Base-by-base conservation (phyloP, 495 filamentous ascomycete genomes). In the Hypoxylon subgilvum region DNA sequence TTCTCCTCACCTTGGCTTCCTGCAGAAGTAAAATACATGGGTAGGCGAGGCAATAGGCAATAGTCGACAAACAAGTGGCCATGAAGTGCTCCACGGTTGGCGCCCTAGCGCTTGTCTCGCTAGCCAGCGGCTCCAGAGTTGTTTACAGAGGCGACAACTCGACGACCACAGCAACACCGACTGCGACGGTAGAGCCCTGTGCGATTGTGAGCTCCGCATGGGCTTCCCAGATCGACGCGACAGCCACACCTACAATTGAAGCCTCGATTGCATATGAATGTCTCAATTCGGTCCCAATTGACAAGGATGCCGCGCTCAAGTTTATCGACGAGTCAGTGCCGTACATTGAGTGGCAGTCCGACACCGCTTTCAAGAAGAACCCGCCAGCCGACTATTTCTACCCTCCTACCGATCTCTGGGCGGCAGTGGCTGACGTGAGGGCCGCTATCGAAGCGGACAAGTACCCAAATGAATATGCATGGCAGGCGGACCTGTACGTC, bases 311-410 rank as follows among this genome's bases (percentile, higher is more conserved):
- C 25, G 74, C 75, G 8, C 41, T 76, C n/a, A 51, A 63, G 17
- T 69, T 76, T 50, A 67, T 79, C 21, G 69, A 75, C 35, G 65
- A 77, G 31, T 60, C 77, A 30, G 59, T 56, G 25, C 72, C 72
- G 1, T 81, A 74, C 55, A 35, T 81, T 14, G 65, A 75, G 38
- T 81, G 76, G 75, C 76, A 81, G 65, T 76, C 67, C 4, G 69
- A 72, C 41, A 56, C 61, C 8, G 69, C 66, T 14, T 79, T 70
- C 43, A 62, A 73, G 44, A 76, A 72, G 38, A 55, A 78, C 39
- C 76, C 76, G 6, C 76, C 76, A 0, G 49, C 63, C 16, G 68
- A 67, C 38, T 79, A 81, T 61, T 70, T 68, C 56, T 75, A 76
- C 51, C 72, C 76, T 12, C 68, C 74, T n/a, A 68, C 72, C 23